A percentile compares a stretch with the other conserved stretches of the same genome.
Evolutionary conservation across 805 yeast genomes (phyloP).

Genomic region (Yarrowia sp.): DNA sequence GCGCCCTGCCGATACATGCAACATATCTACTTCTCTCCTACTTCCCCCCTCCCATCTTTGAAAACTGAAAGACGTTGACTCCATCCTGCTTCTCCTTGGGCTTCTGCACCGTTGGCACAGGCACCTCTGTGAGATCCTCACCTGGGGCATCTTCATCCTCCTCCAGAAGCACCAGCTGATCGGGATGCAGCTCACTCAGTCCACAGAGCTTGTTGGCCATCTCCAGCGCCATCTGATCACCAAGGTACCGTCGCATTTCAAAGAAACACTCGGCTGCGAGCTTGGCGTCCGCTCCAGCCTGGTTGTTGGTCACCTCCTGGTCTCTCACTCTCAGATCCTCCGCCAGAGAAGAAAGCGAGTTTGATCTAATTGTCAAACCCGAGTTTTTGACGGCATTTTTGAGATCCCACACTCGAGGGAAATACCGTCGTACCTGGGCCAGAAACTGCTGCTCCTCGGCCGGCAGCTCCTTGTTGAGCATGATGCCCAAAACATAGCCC

Average conservation of each 20-base stretch:
- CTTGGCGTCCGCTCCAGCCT: slow-evolving; percentile 48
- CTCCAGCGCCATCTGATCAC: slow-evolving; percentile 37
- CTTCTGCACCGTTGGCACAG: slow-evolving; percentile 27
- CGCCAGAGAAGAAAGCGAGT: slow-evolving; percentile 41
- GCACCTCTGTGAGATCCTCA: slow-evolving; percentile 20
- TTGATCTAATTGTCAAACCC: slow-evolving; percentile 37
- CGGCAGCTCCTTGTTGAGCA: slow-evolving; percentile 77
- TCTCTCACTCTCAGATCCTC: slow-evolving; percentile 44
- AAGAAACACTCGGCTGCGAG: slow-evolving; percentile 46
- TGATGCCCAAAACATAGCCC: slow-evolving; percentile 78
- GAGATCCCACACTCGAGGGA: slow-evolving; percentile 82
- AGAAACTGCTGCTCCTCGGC: slow-evolving; percentile 74
- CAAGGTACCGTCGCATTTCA: slow-evolving; percentile 41
- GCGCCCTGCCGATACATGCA: slow-evolving; percentile 13
- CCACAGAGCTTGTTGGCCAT: slow-evolving; percentile 42
- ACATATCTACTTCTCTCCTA: slow-evolving; percentile 1
- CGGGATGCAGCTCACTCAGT: slow-evolving; percentile 36
- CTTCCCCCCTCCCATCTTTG: slow-evolving; percentile 37
- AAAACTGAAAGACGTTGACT: slow-evolving; percentile 35
- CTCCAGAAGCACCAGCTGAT: slow-evolving; percentile 13
- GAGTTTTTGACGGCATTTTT: slow-evolving; percentile 49
- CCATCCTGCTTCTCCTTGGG: slow-evolving; percentile 25
- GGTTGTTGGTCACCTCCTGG: slow-evolving; percentile 29
- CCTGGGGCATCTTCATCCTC: slow-evolving; percentile 14
- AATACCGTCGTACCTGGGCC: slow-evolving; percentile 64